phyloP scores from a whole-genome alignment of 495 filamentous ascomycete species.

The Xylaria palmicola region DNA sequence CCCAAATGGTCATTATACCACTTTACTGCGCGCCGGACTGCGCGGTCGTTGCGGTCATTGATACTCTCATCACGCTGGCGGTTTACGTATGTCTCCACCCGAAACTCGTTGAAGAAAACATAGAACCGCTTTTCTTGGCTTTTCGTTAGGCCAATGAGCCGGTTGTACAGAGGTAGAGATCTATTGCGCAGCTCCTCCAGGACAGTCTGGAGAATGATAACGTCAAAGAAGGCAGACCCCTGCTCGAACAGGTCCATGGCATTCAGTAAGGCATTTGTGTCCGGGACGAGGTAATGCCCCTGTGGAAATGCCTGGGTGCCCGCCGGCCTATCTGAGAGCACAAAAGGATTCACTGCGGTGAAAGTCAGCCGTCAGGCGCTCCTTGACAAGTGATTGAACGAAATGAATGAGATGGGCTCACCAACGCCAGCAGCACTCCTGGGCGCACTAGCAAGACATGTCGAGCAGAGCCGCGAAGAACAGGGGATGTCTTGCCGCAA shows the following conservation, averaged over 20 bases:
- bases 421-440: conserved; percentile 74
- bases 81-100: conserved; percentile 81
- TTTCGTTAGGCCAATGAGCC: conserved; percentile 81
- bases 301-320: conserved; percentile 76
- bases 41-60: conserved; percentile 94
- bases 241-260: conserved; percentile 97
- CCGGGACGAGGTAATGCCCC: conserved; percentile 93
- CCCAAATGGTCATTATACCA: conserved; percentile 87
- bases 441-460: conserved; percentile 69
- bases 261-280: conserved; percentile 93
- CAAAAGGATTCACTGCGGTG: conserved; percentile 66
- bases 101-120: conserved; percentile 98
- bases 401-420: conserved; percentile 35
- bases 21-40: conserved; percentile 77
- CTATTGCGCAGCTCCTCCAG: conserved; percentile 93
- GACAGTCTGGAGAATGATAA: conserved; percentile 90
- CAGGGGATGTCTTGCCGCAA: conserved; percentile 95
- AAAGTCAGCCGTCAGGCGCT: conserved; percentile 17
- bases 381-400: not conserved
- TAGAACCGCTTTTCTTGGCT: conserved; percentile 96
- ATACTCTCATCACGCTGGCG: conserved; percentile 79
- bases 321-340: conserved; percentile 83
- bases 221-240: conserved; percentile 87
- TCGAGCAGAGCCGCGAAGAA: conserved; percentile 82
- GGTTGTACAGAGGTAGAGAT: conserved; percentile 92